phyloP scores from a whole-genome alignment of 257 asterid species.

The Forsythia viridissima region DNA sequence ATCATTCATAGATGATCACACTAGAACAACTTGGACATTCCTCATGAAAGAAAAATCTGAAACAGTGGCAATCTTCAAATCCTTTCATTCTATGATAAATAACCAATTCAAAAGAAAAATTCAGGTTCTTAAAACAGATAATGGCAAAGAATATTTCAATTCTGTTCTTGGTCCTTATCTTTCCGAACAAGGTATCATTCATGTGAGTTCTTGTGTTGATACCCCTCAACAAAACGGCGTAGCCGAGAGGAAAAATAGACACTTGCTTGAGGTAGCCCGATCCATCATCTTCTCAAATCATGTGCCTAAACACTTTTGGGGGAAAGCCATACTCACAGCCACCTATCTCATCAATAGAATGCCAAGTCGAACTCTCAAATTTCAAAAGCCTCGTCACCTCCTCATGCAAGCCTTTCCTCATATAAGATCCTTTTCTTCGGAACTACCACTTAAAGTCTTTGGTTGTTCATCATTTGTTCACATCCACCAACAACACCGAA shows the following conservation, averaged over 20 bases:
- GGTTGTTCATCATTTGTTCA: background rate
- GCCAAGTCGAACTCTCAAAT: background rate
- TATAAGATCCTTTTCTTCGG: background rate
- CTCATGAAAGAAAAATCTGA: conserved; percentile 3
- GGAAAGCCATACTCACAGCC: background rate
- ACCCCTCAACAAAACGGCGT: background rate
- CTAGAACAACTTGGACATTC: background rate
- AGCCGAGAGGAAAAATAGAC: background rate
- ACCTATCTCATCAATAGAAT: background rate
- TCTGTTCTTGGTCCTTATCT: background rate
- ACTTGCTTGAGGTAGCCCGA: background rate
- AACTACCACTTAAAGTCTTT: background rate
- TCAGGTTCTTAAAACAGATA: background rate
- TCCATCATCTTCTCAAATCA: background rate
- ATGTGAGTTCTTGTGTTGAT: background rate
- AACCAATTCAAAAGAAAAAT: background rate
- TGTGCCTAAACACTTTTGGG: background rate
- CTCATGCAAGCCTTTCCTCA: background rate
- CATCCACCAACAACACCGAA: background rate
- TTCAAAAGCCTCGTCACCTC: background rate
- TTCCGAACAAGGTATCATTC: background rate
- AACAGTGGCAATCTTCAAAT: background rate
- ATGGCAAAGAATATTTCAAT: background rate
- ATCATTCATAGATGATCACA: background rate
- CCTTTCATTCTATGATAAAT: background rate